Evolutionary conservation across 352 stramenopile genomes (phyloP), one percentile per base, ranked within the genome.

Genomic region (Pythium rhizo-oryzae): DNA sequence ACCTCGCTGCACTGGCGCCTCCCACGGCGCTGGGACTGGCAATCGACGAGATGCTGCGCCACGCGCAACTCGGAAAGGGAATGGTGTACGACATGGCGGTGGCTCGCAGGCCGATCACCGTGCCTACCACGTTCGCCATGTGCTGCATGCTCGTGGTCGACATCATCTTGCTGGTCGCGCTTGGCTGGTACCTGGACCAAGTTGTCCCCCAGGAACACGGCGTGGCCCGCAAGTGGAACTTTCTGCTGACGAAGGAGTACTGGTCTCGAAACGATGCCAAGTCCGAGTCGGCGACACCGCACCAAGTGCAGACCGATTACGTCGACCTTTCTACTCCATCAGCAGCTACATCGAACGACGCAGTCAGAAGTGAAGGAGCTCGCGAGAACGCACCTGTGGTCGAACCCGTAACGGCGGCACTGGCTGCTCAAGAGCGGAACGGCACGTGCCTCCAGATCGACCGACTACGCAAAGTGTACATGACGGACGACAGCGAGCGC

Each of bases 161-260:
- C 66, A 74, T 81, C 0, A 35, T 96, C 21, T 25, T 98, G 6
- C 93, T 97, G 33, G 77, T 87, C 33, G 30, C 78, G 0, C 57
- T 98, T 0, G 92, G 85, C 4, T 97, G 82, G 79, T 98, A 98
- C 70, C 68, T 98, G 2, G 93, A 98, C 64, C 82, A 97, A 63
- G 89, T 98, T 2, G 58, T 98, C 16, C 96, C 96, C 1, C 88
- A 91, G 49, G 79, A 98, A 65, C 99, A 93, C 60, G 96, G 94
- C 8, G 83, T 95, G 12, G 61, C 64, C 12, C 84, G 91, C 59
- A 90, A 89, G 1, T 98, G 91, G 84, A 90, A 98, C 65, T 99
- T 99, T 69, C 62, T 93, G 3, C 81, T 97, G 25, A 72, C 72
- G 39, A 70, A 61, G 21, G 61, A 43, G 15, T 85, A 81, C 55